Evolutionary conservation across 2,329 filamentous ascomycete species (phyloP).

Genomic region (Pyrenophora seminiperda): DNA sequence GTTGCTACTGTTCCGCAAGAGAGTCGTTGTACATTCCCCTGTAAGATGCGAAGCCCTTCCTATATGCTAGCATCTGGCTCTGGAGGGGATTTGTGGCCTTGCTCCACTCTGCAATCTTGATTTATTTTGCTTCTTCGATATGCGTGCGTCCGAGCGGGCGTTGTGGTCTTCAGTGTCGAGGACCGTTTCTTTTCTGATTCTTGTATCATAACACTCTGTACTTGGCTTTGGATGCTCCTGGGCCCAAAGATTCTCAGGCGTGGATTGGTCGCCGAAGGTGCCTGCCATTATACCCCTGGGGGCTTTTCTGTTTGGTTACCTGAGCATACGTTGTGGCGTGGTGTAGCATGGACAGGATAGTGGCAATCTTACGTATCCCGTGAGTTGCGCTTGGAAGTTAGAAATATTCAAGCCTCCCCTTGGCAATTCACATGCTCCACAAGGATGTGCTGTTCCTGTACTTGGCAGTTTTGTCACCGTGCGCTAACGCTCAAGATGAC

Average conservation of each 20-base stretch:
- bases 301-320: conserved; percentile 13
- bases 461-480: conserved; percentile 21
- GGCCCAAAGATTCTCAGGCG: conserved; percentile 20
- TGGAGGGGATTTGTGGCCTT: neutral
- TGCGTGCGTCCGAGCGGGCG: conserved; percentile 14
- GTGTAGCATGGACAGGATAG: conserved; percentile 7
- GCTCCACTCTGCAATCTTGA: neutral
- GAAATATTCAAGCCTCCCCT: neutral
- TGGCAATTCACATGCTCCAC: conserved; percentile 12
- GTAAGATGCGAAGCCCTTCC: neutral
- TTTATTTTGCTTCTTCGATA: conserved; percentile 7
- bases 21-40: neutral
- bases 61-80: neutral
- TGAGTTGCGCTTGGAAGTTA: neutral
- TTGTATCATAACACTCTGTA: conserved; percentile 19
- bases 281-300: conserved; percentile 36
- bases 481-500: conserved; percentile 22
- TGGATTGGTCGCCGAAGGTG: conserved; percentile 15
- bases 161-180: neutral
- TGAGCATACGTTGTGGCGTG: conserved; percentile 8
- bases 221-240: conserved; percentile 15
- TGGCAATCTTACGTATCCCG: neutral
- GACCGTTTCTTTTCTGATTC: conserved; percentile 7
- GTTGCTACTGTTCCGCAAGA: neutral
- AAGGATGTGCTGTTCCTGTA: conserved; percentile 20